Evolutionary conservation across 805 yeast species (phyloP), one percentile per base, ranked within the genome.

Genomic region (Wickerhamomyces hampshirensis): DNA sequence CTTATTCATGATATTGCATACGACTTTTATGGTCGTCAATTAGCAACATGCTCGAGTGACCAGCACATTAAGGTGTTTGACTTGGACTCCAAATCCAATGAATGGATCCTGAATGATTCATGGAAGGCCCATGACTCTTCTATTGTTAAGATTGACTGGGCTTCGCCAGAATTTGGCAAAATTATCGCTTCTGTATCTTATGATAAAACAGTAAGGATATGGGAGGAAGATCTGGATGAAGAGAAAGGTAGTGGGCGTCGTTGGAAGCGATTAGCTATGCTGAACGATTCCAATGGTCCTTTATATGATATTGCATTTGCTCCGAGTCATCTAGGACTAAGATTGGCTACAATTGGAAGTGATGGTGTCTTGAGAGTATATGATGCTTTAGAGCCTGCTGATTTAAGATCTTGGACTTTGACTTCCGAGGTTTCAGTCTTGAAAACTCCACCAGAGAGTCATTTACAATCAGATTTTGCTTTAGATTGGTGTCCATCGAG

Each of bases 101-200:
- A 77, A 14, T 93, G 98, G 98, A 74, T 75, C 14, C 62, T 85
- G 38, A 80, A 81, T 51, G 97, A 91, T 59, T 79, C 84, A 32
- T 93, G 96, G 94, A 84, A 84, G 47, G 98, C 98, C 0, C 98
- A 93, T 56, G 96, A 93, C 50, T 79, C 95, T 6, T 75, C 88
- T 39, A 75, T 93, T 18, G 84, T 87, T 15, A 76, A 82, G 47
- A 68, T 93, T 8, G 77, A 79, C 31, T 93, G 96, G 94, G 96
- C 98, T 1, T 83, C 86, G 34, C 98, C 98, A 2, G 94, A 91
- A 58, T 88, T 78, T 59, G 94, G 96, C 7, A 85, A 85, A 53
- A 66, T 93, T 4, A 60, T 93, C 17, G 95, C 95, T 1, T 77
- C 93, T 18, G 88, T 89, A 24, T 85, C 96, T 1, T 87, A 83